A percentile compares a stretch with the other conserved stretches of the same genome.
Conservation (phyloP, 805 yeast species). For the Kluyveromyces siamensis region DNA sequence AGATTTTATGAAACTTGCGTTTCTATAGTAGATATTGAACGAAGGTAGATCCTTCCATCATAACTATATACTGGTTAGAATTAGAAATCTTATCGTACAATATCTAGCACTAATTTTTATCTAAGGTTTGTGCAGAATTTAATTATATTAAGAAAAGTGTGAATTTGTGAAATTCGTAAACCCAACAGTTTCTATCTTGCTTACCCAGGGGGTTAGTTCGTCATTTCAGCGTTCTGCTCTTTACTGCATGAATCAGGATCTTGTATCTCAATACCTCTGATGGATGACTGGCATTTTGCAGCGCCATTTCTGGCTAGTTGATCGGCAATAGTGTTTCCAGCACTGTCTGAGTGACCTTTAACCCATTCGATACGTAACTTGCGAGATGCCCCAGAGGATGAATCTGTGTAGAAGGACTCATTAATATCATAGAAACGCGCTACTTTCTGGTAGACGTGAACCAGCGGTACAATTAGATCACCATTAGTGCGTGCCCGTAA, state of each 20-base stretch:
- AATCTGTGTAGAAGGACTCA: conserved; percentile 24
- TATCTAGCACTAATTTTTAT: too few species aligned
- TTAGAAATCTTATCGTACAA: too few species aligned
- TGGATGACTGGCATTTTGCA: conserved; percentile 11
- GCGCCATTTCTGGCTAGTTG: conserved; percentile 62
- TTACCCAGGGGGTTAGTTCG: too few species aligned
- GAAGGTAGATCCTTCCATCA: too few species aligned
- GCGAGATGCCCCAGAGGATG: conserved; percentile 3
- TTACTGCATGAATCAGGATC: background rate
- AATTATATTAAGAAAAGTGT: too few species aligned
- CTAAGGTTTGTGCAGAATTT: too few species aligned
- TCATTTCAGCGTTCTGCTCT: too few species aligned
- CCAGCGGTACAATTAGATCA: conserved; percentile 30
- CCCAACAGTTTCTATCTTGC: too few species aligned
- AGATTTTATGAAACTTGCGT: too few species aligned
- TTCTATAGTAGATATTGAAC: too few species aligned
- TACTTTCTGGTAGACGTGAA: conserved; percentile 33
- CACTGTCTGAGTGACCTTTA: conserved; percentile 57
- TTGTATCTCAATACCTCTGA: background rate
- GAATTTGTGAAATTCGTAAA: too few species aligned
- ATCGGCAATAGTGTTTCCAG: conserved; percentile 77
- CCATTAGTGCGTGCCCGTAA: conserved; percentile 19
- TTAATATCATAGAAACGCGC: conserved; percentile 28
- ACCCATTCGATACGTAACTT: conserved; percentile 49
- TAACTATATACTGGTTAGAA: too few species aligned